Conservation (phyloP, 441 rosid species). For the Erodium moschatum region DNA sequence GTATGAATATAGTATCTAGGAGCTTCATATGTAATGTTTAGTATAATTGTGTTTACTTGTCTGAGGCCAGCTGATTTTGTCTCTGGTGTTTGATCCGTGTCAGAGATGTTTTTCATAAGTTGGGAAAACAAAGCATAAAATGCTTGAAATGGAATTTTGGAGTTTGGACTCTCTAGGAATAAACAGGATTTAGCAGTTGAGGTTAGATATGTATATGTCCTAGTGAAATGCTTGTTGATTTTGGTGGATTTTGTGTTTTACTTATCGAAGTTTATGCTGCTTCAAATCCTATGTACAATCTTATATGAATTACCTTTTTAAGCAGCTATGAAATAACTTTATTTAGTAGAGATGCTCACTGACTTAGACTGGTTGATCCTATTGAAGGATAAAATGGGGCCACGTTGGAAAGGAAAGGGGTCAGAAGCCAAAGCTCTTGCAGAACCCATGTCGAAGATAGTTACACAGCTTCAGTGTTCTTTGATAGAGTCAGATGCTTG, state of each 20-base stretch:
- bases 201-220: not conserved
- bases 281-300: not conserved
- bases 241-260: not conserved
- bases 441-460: slow-evolving; percentile 46
- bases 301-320: not conserved
- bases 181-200: not conserved
- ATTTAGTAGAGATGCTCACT: not conserved
- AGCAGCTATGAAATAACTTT: not conserved
- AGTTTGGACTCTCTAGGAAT: not conserved
- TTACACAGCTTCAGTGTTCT: slow-evolving; percentile 39
- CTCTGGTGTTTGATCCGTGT: not conserved
- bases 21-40: too few relatives aligned
- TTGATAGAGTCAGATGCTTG: slow-evolving; percentile 27
- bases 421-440: slow-evolving; percentile 44
- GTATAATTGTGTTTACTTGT: too few relatives aligned
- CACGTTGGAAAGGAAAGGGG: slow-evolving; percentile 71
- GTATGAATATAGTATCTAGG: too few relatives aligned
- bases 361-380: not conserved
- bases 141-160: not conserved
- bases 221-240: not conserved
- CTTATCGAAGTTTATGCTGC: not conserved
- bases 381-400: slow-evolving; percentile 33
- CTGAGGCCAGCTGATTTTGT: too few relatives aligned
- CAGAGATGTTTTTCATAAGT: not conserved
- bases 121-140: not conserved